Base-by-base conservation (phyloP, 2,329 filamentous ascomycete genomes). In the Alternaria triticina region DNA sequence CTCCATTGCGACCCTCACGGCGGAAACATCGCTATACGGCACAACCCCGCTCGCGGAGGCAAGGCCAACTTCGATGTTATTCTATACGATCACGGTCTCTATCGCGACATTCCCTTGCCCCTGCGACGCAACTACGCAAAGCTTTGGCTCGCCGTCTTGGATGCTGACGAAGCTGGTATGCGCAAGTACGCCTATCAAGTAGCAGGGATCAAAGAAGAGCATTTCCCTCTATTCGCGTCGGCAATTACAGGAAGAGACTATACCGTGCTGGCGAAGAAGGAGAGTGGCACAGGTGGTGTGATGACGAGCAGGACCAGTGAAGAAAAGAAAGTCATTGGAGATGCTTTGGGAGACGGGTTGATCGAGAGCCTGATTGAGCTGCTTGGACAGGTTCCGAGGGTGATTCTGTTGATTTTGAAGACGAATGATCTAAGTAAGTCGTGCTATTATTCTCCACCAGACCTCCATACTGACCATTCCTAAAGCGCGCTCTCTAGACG, bases 1-100 rank as follows among this genome's bases (percentile, higher is more conserved):
- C 83, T 99, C 43, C 96, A 99, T 82, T 99, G 96, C 81, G 96
- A 99, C 77, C 96, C 96, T 0, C 96, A 99, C 76, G 96, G 94
- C 51, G 96, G 96, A 49, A 99, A 99, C 76, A 91, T 99, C 59
- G 94, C 96, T 22, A 93, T 99, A 65, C 90, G 94, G 45, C 89
- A 92, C 78, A 96, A 95, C 74, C 79, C 85, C 5, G 81, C 79
- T 15, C 85, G 87, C 36, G 83, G 86, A 43, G 83, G 84, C 62
- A 86, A 89, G 11, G 66, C 74, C 43, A 98, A 98, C 79, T 99
- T 99, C 75, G 96, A 99, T 77, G 88, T 99, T 57, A 91, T 99
- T 59, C 86, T 99, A 4, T 99, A 99, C 82, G 96, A 99, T 76
- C 96, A 99, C 79, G 96, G 96, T 3, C 86, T 99, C 3, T 99